Percentiles rank a stretch among this genome's conserved stretches.
phyloP scores from a whole-genome alignment of 208 protist species.

The Lotmaria passim region DNA sequence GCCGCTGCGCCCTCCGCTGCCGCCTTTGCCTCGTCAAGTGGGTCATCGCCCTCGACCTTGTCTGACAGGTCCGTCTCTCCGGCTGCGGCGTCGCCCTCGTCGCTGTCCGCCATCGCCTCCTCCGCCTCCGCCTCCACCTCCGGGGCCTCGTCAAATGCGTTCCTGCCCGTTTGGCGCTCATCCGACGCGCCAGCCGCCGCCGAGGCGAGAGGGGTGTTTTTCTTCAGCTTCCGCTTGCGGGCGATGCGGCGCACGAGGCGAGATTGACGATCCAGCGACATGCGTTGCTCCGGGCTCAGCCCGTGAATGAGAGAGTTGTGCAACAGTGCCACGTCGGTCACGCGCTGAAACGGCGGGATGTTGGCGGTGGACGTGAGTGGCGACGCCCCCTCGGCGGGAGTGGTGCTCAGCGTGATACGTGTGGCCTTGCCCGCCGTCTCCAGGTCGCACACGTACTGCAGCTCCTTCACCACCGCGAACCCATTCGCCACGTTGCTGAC shows the following conservation, averaged over 20 bases:
- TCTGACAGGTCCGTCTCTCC: constrained; percentile 27
- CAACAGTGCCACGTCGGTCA: constrained; percentile 42
- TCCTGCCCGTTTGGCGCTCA: background rate
- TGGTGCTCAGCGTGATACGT: constrained; percentile 17
- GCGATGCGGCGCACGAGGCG: constrained; percentile 18
- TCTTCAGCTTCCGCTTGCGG: constrained; percentile 11
- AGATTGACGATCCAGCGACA: constrained; percentile 30
- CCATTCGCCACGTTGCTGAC: constrained; percentile 65
- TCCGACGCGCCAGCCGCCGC: constrained; percentile 15
- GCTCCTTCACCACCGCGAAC: constrained; percentile 78
- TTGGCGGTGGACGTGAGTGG: constrained; percentile 8
- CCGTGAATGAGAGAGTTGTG: constrained; percentile 60
- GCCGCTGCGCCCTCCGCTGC: background rate
- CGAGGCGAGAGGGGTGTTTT: constrained; percentile 1
- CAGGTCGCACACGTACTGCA: constrained; percentile 64
- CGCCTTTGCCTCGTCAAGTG: background rate
- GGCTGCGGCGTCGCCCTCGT: constrained; percentile 23
- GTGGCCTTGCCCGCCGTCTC: constrained; percentile 17
- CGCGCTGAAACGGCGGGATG: constrained; percentile 37
- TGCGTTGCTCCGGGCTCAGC: constrained; percentile 49
- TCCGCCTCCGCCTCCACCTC: constrained; percentile 23
- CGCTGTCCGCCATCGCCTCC: constrained; percentile 14
- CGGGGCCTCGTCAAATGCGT: constrained; percentile 29
- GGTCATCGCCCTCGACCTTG: constrained; percentile 15
- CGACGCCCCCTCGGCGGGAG: background rate